Base-by-base conservation (phyloP, 2,329 filamentous ascomycete species). In the Epicoccum sorghinum region DNA sequence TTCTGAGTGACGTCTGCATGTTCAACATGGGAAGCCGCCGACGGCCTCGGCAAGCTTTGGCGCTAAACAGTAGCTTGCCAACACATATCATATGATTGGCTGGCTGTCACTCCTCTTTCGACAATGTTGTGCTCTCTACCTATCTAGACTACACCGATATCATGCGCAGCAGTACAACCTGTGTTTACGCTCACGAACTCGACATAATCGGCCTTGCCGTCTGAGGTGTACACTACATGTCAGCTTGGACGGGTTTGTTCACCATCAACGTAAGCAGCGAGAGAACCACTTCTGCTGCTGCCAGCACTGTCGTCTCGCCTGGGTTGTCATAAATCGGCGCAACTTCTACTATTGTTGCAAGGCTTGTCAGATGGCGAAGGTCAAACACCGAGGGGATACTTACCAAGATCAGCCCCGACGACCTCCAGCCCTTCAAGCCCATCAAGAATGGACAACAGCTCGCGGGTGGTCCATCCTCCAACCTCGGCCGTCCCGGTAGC, bases 291-390 rank as follows among this genome's bases (percentile, higher is more conserved):
- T 84, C 81, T 4, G 82, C 80, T n/a, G 82, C 82, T 12, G 81
- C 81, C 25, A 84, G 68, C 1, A 77, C 80, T 0, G 84, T 86
- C 14, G 81, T 78, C 69, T 87, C 83, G 0, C 83, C 85, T 52
- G 81, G 75, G 32, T 83, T 86, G 62, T 87, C 84, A 66, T 86
- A 87, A 3, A 84, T 79, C 1, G 85, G 84, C 24, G 84, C 81
- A 25, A 87, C 84, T 66, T 87, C 85, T 30, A 87, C 84, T 79
- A 40, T 36, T 8, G 5, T 44, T 27, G 25, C 29, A n/a, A 9
- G 1, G 14, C 10, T 8, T 14, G 24, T 66, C 39, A 66, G 46
- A 37, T 22, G 3, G 32, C 3, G 5, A 32, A 12, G 13, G 8
- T 3, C 18, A 18, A 18, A 18, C 18, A 18, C 3, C 18, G 18